Conservation (phyloP, 495 filamentous ascomycete species). For the Penicillium egyptiacum region DNA sequence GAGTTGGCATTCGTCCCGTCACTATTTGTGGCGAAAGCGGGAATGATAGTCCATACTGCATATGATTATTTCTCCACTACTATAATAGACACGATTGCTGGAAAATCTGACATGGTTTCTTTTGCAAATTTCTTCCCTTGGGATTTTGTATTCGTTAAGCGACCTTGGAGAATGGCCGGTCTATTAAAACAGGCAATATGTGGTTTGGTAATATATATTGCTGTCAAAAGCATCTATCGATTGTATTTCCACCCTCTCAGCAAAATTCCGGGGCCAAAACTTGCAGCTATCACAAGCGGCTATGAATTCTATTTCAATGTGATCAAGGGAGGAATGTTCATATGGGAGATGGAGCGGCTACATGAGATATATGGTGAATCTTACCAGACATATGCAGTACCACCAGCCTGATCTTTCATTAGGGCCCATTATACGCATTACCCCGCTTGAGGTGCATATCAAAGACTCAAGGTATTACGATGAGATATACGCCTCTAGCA, state of each 20-base stretch:
- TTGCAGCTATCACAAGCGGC: constrained; percentile 47
- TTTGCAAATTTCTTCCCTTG: background rate
- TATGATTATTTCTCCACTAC: no score
- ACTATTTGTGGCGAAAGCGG: no score
- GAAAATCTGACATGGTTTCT: background rate
- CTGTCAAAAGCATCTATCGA: constrained; percentile 38
- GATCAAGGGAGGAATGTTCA: constrained; percentile 36
- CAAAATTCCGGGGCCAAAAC: constrained; percentile 44
- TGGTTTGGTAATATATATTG: constrained; percentile 19
- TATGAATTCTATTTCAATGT: constrained; percentile 56
- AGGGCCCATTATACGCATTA: constrained; percentile 56
- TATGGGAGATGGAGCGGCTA: constrained; percentile 44
- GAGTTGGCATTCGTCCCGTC: no score
- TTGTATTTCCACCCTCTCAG: constrained; percentile 52
- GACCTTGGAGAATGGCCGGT: constrained; percentile 7
- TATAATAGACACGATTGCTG: no score
- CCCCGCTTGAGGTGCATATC: constrained; percentile 50
- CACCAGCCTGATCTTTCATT: background rate
- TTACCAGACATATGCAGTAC: background rate
- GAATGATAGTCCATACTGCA: no score
- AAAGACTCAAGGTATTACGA: constrained; percentile 41
- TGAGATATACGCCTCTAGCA: constrained; percentile 31
- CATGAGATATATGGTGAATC: constrained; percentile 50
- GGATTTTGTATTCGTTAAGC: background rate
- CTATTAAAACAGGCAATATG: constrained; percentile 4